These are phyloP conservation scores for Chaetomium globosum DNA, from an alignment of 2,329 filamentous ascomycete species.

Conservation along the genomic window DNA sequence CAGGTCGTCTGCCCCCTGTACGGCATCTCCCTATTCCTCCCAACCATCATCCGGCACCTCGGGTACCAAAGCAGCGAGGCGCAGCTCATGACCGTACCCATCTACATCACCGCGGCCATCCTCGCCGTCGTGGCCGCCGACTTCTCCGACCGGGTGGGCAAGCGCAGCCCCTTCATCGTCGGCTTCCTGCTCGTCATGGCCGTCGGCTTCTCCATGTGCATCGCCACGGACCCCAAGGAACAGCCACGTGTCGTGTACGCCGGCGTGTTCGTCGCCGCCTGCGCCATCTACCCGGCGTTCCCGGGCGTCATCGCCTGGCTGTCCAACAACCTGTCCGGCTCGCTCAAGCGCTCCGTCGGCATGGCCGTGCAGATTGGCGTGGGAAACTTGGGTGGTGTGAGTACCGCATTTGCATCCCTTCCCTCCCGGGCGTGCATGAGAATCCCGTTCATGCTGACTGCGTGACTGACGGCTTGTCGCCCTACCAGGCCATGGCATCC, in stretches of 20 bases:
- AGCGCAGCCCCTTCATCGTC: slow-evolving; percentile 59
- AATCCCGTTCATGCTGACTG: slow-evolving; percentile 9
- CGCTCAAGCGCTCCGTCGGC: slow-evolving; percentile 65
- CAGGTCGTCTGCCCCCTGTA: slow-evolving; percentile 59
- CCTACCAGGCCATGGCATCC: slow-evolving; percentile 62
- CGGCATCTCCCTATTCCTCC: slow-evolving; percentile 62
- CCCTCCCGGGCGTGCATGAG: neutral
- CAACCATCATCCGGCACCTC: slow-evolving; percentile 64
- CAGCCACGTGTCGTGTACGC: slow-evolving; percentile 68
- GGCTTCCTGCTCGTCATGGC: slow-evolving; percentile 56
- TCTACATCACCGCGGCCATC: slow-evolving; percentile 64
- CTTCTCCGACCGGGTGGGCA: slow-evolving; percentile 57
- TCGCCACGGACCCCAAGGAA: slow-evolving; percentile 47
- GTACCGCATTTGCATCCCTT: neutral
- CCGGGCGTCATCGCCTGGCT: slow-evolving; percentile 79
- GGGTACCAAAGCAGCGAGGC: slow-evolving; percentile 61
- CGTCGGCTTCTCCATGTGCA: slow-evolving; percentile 63
- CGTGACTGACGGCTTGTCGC: too few relatives aligned
- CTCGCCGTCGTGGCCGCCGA: slow-evolving; percentile 58
- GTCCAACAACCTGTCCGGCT: slow-evolving; percentile 72
- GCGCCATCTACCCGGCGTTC: slow-evolving; percentile 79
- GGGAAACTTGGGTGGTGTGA: slow-evolving; percentile 58
- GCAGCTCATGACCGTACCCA: slow-evolving; percentile 67
- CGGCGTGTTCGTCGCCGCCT: slow-evolving; percentile 73
- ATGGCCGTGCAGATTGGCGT: slow-evolving; percentile 67